These are phyloP conservation scores for Lactarius hatsudake DNA, from an alignment of 768 basidiomycete genomes.

Conservation along the genomic window DNA sequence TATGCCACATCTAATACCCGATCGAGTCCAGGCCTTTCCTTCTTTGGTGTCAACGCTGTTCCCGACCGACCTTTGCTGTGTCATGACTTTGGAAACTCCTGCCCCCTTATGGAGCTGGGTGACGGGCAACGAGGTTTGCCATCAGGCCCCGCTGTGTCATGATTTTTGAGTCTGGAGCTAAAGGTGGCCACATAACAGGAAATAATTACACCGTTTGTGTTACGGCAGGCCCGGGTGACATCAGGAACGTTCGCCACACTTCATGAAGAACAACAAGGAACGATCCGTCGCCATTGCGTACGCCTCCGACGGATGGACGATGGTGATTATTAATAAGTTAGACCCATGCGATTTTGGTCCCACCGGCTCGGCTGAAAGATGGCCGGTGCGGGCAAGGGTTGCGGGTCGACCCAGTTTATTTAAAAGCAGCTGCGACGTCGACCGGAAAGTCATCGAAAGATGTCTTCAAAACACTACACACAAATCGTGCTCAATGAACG, in stretches of 20 bases:
- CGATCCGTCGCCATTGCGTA: neutral
- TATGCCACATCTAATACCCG: no score
- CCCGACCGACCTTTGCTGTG: no score
- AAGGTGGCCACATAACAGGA: no score
- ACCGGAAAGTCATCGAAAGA: neutral
- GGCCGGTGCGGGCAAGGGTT: neutral
- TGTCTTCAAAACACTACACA: constrained; percentile 42
- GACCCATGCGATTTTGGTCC: neutral
- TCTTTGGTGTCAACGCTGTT: no score
- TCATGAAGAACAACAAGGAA: neutral
- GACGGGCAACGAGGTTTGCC: no score
- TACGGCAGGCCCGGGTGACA: neutral
- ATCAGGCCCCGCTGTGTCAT: no score
- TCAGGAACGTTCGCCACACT: neutral
- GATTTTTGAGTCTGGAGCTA: no score
- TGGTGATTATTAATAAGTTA: neutral
- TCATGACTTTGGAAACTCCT: no score
- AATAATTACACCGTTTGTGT: neutral
- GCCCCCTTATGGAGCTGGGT: no score
- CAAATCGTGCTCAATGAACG: constrained; percentile 75
- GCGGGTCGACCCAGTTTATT: neutral
- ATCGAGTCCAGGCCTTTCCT: no score
- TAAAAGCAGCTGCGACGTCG: neutral
- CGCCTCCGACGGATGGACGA: neutral
- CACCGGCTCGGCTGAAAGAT: neutral